Evolutionary conservation across 2,329 filamentous ascomycete genomes (phyloP).

Genomic region (Xylariales sp.): DNA sequence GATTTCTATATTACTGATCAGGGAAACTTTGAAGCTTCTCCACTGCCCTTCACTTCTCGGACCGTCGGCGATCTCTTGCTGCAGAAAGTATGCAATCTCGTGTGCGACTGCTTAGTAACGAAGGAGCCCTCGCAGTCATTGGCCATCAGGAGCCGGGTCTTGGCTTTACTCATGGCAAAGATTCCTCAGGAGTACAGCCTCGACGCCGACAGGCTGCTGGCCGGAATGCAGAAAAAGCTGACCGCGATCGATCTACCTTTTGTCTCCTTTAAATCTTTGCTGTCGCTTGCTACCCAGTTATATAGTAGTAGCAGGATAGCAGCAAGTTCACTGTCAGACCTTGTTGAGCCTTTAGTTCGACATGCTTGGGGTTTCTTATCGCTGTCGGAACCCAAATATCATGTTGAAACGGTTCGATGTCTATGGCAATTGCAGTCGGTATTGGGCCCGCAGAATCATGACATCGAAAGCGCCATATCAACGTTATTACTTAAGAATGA

Average conservation of each 20-base stretch:
- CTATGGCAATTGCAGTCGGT: slow-evolving; percentile 81
- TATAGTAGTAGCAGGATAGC: slow-evolving; percentile 50
- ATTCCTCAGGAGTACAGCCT: slow-evolving; percentile 38
- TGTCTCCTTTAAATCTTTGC: slow-evolving; percentile 51
- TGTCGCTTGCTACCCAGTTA: slow-evolving; percentile 54
- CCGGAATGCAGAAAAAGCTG: slow-evolving; percentile 46
- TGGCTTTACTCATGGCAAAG: slow-evolving; percentile 55
- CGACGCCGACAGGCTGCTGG: slow-evolving; percentile 43
- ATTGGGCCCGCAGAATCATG: slow-evolving; percentile 61
- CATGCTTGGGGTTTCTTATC: slow-evolving; percentile 79
- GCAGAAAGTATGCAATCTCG: slow-evolving; percentile 51
- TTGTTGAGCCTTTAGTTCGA: slow-evolving; percentile 65
- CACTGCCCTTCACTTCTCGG: slow-evolving; percentile 53
- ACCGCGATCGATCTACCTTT: slow-evolving; percentile 39
- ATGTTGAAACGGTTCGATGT: slow-evolving; percentile 84
- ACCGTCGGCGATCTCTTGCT: slow-evolving; percentile 60
- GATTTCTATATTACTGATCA: slow-evolving; percentile 68
- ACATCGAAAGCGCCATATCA: slow-evolving; percentile 76
- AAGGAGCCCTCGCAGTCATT: slow-evolving; percentile 40
- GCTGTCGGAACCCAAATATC: slow-evolving; percentile 81
- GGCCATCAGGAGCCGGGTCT: slow-evolving; percentile 53
- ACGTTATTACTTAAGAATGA: slow-evolving; percentile 60
- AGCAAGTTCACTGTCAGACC: slow-evolving; percentile 47
- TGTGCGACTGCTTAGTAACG: slow-evolving; percentile 41
- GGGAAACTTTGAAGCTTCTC: slow-evolving; percentile 60